phyloP scores from a whole-genome alignment of 176 grass and related monocot species.

The Avena sativa region DNA sequence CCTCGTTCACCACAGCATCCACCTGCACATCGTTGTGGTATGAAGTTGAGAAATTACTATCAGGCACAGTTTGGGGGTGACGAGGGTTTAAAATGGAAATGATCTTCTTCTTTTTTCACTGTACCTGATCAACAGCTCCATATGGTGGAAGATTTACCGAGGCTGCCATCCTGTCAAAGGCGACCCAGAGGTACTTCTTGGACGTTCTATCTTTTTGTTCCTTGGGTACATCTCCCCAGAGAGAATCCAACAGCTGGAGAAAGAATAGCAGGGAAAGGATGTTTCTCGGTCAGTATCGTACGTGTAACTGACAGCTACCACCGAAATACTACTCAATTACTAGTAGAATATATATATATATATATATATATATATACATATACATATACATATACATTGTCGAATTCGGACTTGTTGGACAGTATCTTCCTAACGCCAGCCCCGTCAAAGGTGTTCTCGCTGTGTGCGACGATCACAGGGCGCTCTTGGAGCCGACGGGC shows the following conservation, averaged over 20 bases:
- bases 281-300: background rate
- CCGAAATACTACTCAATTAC: background rate
- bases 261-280: background rate
- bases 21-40: constrained; percentile 44
- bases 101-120: background rate
- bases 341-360: too few species aligned
- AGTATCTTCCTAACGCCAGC: constrained; percentile 65
- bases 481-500: constrained; percentile 51
- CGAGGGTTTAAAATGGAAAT: background rate
- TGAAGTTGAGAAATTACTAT: background rate
- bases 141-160: constrained; percentile 67
- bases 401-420: constrained; percentile 64
- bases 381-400: constrained; percentile 51
- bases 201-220: constrained; percentile 54
- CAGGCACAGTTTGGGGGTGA: too few species aligned
- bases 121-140: constrained; percentile 77
- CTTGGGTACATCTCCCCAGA: constrained; percentile 66
- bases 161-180: constrained; percentile 64
- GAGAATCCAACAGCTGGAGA: constrained; percentile 64
- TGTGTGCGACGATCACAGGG: constrained; percentile 86
- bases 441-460: constrained; percentile 90
- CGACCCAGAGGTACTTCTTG: constrained; percentile 62
- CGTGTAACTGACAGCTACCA: background rate
- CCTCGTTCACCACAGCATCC: constrained; percentile 67
- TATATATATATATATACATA: too few species aligned